Base-by-base conservation (phyloP, 2,329 filamentous ascomycete genomes). In the Ceratocystis alfenasii region DNA sequence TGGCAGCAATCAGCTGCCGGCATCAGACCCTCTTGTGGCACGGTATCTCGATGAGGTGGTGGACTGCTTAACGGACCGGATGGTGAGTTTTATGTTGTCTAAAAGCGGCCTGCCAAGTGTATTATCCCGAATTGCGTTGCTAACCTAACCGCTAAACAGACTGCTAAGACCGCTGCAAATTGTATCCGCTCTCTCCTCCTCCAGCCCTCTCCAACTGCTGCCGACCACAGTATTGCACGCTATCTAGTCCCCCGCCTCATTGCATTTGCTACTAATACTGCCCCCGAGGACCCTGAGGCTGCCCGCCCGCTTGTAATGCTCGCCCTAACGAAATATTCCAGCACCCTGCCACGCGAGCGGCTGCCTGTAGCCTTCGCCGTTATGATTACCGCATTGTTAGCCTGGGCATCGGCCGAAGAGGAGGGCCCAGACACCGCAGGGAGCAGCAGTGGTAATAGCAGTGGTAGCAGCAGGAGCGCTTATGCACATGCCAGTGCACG, bases 131-230 rank as follows among this genome's bases (percentile, higher is more conserved):
- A 15, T 41, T 41, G 36, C 36, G 10, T 41, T 41, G 36, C 36
- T 41, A 41, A 41, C 36, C 3, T 41, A 41, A 41, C 36, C 36
- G 36, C 60, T 67, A 69, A 62, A 41, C 65, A 87, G 84, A 93
- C 90, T 1, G 88, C 89, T 65, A 95, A 89, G 72, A 92, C 96
- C 66, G 91, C 94, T 1, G 88, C 90, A 68, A 91, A 90, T 72
- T 99, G 94, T 75, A 84, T 93, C 70, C 86, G 92, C 66, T 94
- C 91, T 6, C 81, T 97, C 6, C 80, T 97, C 36, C 78, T 96
- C 2, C 79, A 87, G 70, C 76, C 82, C 64, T 78, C 83, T 63
- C 78, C 84, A 69, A 82, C 86, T 68, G 70, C 80, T 0, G 85
- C 88, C 22, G 87, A 91, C 72, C 83, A 90, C 70, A 84, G 82